These are phyloP conservation scores for Dalbergia cochinchinensis DNA, from an alignment of 306 rosid genomes.

Conservation along the genomic window DNA sequence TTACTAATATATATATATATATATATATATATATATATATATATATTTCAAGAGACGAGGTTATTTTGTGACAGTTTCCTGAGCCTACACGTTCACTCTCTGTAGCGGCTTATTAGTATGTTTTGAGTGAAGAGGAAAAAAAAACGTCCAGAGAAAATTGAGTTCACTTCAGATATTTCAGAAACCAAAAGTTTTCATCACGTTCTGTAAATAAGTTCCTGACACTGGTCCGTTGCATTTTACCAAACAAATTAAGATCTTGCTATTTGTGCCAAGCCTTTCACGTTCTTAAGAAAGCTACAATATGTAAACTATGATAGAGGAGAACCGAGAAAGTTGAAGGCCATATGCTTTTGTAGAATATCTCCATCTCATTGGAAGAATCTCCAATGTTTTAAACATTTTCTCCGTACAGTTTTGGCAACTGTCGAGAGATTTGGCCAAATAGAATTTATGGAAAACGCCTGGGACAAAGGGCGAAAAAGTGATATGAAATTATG, in stretches of 20 bases:
- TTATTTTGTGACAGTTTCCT: not conserved
- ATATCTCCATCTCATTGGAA: constrained; percentile 36
- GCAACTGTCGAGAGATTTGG: constrained; percentile 39
- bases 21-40: not conserved
- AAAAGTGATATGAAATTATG: constrained; percentile 32
- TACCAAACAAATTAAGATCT: constrained; percentile 3
- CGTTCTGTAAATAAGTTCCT: constrained; percentile 29
- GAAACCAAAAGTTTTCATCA: constrained; percentile 15
- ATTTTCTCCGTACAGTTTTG: constrained; percentile 35
- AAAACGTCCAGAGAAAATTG: constrained; percentile 5
- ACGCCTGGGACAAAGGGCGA: not conserved
- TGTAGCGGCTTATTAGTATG: not conserved
- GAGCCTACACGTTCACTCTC: constrained; percentile 18
- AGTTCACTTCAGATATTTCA: not conserved
- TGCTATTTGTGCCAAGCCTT: constrained; percentile 12
- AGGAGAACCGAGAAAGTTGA: not conserved
- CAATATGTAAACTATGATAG: not conserved
- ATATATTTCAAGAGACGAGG: not conserved
- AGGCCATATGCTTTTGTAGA: constrained; percentile 33
- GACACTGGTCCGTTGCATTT: constrained; percentile 22
- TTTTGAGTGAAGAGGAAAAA: constrained; percentile 11
- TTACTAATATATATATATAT: not conserved
- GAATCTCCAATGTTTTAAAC: constrained; percentile 25
- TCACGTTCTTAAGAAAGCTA: constrained; percentile 31
- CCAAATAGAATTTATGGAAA: constrained; percentile 37